phyloP scores from a whole-genome alignment of 345 rosid species.

The Turritis glabra region DNA sequence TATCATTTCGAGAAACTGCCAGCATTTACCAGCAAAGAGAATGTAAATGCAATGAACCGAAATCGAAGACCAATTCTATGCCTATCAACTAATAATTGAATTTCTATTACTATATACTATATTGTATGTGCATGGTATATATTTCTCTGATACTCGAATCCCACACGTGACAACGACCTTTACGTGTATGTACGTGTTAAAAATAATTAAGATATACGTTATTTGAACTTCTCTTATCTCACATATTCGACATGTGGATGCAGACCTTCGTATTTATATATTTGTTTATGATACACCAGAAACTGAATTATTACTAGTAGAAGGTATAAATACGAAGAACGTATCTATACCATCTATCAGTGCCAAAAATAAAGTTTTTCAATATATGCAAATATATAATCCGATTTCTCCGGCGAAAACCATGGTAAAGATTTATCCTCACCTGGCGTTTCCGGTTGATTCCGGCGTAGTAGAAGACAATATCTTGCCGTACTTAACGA shows the following conservation, averaged over 20 bases:
- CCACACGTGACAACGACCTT: constrained; percentile 27
- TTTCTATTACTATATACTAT: background rate
- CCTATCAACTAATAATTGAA: constrained; percentile 1
- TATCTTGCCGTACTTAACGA: constrained; percentile 33
- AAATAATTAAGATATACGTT: background rate
- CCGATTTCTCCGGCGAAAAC: background rate
- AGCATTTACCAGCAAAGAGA: constrained; percentile 17
- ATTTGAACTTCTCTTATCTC: background rate
- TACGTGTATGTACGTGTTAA: background rate
- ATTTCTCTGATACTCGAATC: constrained; percentile 10
- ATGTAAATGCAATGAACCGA: background rate
- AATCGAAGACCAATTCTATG: constrained; percentile 12
- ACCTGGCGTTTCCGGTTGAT: background rate
- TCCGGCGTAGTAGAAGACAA: background rate
- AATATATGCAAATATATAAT: constrained; percentile 20
- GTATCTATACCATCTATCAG: background rate
- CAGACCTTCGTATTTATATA: constrained; percentile 1
- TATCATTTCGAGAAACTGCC: constrained; percentile 16
- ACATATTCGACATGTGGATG: constrained; percentile 30
- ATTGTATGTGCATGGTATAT: background rate
- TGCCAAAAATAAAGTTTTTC: background rate
- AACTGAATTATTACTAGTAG: background rate
- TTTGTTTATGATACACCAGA: background rate
- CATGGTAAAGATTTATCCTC: constrained; percentile 51
- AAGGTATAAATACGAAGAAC: background rate